phyloP scores from a whole-genome alignment of 1,284 basidiomycete species.

The Cutaneotrichosporon sp. region DNA sequence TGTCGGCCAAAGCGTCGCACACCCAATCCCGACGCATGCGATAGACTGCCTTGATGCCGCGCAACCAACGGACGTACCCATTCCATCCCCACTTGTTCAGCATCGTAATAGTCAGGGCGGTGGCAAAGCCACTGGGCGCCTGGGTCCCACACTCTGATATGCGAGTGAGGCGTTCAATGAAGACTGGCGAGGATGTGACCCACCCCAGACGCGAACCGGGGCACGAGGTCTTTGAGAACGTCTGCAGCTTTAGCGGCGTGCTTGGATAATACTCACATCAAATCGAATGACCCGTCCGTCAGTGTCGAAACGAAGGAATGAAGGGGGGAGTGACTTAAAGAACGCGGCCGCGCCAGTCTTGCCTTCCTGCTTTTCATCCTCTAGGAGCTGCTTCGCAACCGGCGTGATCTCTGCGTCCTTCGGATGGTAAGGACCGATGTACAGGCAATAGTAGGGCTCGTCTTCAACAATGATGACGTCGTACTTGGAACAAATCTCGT shows the following conservation, averaged over 20 bases:
- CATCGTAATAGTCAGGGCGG: constrained; percentile 59
- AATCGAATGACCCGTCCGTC: constrained; percentile 48
- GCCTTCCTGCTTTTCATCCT: constrained; percentile 41
- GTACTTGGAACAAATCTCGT: constrained; percentile 71
- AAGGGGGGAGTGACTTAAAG: constrained; percentile 55
- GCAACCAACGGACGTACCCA: constrained; percentile 72
- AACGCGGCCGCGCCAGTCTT: constrained; percentile 43
- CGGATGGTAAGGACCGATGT: constrained; percentile 8
- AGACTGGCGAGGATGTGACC: constrained; percentile 57
- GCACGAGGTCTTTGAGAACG: constrained; percentile 75
- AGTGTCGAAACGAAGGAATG: constrained; percentile 58
- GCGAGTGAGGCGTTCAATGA: constrained; percentile 67
- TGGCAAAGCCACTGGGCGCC: constrained; percentile 65
- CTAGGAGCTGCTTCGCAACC: constrained; percentile 39
- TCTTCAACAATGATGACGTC: constrained; percentile 72
- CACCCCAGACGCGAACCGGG: constrained; percentile 73
- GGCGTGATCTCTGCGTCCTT: constrained; percentile 24
- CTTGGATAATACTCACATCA: constrained; percentile 35
- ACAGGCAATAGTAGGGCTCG: constrained; percentile 74
- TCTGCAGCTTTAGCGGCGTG: constrained; percentile 27
- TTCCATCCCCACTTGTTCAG: constrained; percentile 62
- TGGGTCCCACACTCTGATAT: constrained; percentile 68
- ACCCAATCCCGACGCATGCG: constrained; percentile 48
- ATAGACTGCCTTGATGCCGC: constrained; percentile 53
- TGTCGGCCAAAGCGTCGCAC: constrained; percentile 44